Percentiles rank a stretch among this genome's conserved stretches.
These are phyloP conservation scores for Zangia roseola DNA, from an alignment of 768 basidiomycete genomes.

Conservation along the genomic window DNA sequence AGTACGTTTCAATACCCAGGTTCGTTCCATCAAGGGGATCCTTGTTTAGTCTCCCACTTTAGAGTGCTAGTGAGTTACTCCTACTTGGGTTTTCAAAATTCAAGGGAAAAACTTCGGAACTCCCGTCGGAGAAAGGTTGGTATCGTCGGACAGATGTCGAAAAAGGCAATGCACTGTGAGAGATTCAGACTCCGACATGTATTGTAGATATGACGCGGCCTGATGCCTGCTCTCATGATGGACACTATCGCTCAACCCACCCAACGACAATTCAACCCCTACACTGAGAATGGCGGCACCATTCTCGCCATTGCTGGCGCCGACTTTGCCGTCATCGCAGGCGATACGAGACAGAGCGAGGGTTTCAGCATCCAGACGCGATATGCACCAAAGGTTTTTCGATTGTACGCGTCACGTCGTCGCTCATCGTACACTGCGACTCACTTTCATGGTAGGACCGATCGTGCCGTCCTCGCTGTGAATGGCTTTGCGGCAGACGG, in stretches of 20 bases:
- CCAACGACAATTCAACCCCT: constrained; percentile 78
- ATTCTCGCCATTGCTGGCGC: constrained; percentile 94
- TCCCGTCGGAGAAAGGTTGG: no score
- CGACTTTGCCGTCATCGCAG: constrained; percentile 92
- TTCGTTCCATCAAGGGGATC: no score
- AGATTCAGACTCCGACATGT: constrained; percentile 5
- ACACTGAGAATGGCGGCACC: constrained; percentile 92
- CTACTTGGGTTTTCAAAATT: no score
- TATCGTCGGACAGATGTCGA: no score
- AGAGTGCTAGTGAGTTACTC: no score
- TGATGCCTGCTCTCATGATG: constrained; percentile 39
- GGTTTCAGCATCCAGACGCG: constrained; percentile 98
- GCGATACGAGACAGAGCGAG: constrained; percentile 94
- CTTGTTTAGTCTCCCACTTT: no score
- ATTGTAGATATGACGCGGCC: constrained; percentile 12
- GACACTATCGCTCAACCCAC: constrained; percentile 40
- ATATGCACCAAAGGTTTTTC: constrained; percentile 94
- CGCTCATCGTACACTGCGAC: no score
- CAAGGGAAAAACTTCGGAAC: no score
- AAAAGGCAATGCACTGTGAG: no score
- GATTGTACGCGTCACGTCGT: constrained; percentile 59
- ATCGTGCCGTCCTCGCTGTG: constrained; percentile 89
- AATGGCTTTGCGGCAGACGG: constrained; percentile 98
- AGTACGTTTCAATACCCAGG: no score
- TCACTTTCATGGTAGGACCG: constrained; percentile 56